Conservation (phyloP, 139 green algal genomes). For the Tetradesmus lagerheimii region DNA sequence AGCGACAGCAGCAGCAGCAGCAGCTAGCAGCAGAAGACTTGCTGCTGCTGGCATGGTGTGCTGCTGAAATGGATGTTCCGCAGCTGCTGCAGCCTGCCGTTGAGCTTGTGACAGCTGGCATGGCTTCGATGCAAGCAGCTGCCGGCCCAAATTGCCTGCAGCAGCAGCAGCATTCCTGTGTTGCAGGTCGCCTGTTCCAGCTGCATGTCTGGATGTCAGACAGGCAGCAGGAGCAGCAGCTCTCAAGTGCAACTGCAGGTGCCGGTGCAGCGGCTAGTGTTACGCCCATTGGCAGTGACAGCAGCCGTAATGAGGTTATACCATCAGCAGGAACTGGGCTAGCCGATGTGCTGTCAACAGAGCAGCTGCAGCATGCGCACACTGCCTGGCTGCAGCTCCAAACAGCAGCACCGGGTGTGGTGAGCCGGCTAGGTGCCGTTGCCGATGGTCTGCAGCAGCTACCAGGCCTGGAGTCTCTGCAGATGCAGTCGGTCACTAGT, state of each 20-base stretch:
- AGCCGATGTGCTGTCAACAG: background rate
- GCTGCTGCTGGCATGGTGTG: slow-evolving; percentile 24
- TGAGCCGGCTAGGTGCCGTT: background rate
- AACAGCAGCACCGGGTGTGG: background rate
- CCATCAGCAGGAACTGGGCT: background rate
- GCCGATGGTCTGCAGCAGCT: slow-evolving; percentile 8
- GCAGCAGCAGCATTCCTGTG: background rate
- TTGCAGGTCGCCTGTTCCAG: slow-evolving; percentile 30
- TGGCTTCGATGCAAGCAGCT: slow-evolving; percentile 1
- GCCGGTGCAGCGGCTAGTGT: background rate
- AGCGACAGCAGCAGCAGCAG: slow-evolving; percentile 4
- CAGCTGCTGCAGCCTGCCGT: background rate
- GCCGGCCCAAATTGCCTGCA: background rate
- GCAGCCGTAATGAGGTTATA: background rate
- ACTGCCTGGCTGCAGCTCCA: background rate
- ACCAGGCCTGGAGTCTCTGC: background rate
- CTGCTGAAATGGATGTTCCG: background rate
- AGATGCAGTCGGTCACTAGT: background rate
- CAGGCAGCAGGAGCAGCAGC: slow-evolving; percentile 21
- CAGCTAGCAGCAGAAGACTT: background rate
- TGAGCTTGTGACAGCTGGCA: background rate
- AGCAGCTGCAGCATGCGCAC: slow-evolving; percentile 5
- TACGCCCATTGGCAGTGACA: background rate
- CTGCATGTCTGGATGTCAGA: slow-evolving; percentile 38
- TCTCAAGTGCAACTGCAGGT: background rate